phyloP scores from a whole-genome alignment of 2,329 filamentous ascomycete species.

The Neodidymelliopsis sp. region DNA sequence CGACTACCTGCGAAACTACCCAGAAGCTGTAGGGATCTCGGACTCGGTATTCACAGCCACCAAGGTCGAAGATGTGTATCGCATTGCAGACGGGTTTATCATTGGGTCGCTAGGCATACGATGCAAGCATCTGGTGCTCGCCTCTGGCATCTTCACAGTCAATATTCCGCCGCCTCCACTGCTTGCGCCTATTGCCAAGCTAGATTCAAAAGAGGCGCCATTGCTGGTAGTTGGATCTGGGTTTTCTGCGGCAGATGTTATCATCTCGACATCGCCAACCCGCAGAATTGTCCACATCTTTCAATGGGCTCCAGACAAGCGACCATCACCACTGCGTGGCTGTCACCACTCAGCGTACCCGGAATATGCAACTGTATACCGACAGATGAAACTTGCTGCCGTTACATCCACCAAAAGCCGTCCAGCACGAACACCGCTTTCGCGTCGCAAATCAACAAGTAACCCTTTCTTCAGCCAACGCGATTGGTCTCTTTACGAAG shows the following conservation, averaged over 20 bases:
- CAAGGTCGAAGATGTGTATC: conserved; percentile 54
- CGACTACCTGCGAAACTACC: conserved; percentile 63
- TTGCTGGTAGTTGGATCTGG: conserved; percentile 67
- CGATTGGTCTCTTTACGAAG: conserved; percentile 63
- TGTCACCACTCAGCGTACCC: conserved; percentile 69
- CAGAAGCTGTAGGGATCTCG: conserved; percentile 60
- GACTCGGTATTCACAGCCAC: conserved; percentile 55
- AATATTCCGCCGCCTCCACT: conserved; percentile 60
- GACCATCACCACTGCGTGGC: conserved; percentile 63
- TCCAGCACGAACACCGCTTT: conserved; percentile 31
- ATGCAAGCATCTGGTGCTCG: conserved; percentile 65
- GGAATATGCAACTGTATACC: conserved; percentile 67
- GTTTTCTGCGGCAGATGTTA: conserved; percentile 68
- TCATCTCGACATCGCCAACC: conserved; percentile 60
- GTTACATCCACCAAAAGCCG: conserved; percentile 30
- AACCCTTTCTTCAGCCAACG: conserved; percentile 57
- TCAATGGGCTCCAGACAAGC: conserved; percentile 64
- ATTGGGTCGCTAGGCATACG: conserved; percentile 60
- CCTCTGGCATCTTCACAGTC: conserved; percentile 66
- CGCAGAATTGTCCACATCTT: conserved; percentile 66
- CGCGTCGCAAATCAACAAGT: conserved; percentile 44
- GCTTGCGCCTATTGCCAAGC: conserved; percentile 55
- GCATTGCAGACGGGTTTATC: conserved; percentile 57
- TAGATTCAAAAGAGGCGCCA: conserved; percentile 43
- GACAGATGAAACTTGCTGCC: conserved; percentile 64